A percentile compares a stretch with the other conserved stretches of the same genome.
phyloP scores from a whole-genome alignment of 78 protist species.

The Chrysochromulina tobinii region DNA sequence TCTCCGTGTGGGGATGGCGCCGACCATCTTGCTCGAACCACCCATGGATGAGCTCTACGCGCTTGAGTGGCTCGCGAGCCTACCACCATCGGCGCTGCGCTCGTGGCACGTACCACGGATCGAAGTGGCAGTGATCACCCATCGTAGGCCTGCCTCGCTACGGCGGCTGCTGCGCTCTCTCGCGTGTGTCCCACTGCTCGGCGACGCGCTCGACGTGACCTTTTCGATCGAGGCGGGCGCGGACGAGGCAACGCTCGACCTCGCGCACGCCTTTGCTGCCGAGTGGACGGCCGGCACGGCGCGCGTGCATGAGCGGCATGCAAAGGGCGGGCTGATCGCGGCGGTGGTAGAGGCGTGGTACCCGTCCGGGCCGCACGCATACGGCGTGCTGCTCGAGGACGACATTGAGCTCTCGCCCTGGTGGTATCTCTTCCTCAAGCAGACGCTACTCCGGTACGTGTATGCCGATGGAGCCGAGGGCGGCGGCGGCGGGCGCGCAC shows the following conservation, averaged over 20 bases:
- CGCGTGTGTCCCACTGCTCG: not conserved
- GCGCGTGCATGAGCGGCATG: not conserved
- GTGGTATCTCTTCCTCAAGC: not conserved
- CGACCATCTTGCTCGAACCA: not conserved
- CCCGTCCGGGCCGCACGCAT: not conserved
- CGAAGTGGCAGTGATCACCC: not conserved
- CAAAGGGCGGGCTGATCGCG: conserved; percentile 14
- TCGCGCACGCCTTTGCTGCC: not conserved
- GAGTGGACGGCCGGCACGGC: conserved; percentile 27
- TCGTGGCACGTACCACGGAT: not conserved
- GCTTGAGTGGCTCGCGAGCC: not conserved
- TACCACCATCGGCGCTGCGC: not conserved
- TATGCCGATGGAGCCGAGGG: not conserved
- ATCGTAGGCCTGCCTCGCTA: not conserved
- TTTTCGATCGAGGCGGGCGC: not conserved
- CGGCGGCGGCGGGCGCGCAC: no score
- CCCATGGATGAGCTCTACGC: not conserved
- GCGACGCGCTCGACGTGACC: not conserved
- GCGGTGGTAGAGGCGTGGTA: conserved; percentile 36
- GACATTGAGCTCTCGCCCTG: conserved; percentile 43
- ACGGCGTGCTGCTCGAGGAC: conserved; percentile 35
- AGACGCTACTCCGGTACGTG: not conserved
- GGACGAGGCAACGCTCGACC: not conserved
- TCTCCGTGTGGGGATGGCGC: no score
- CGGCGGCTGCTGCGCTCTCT: not conserved